Evolutionary conservation across 2,329 filamentous ascomycete species (phyloP), one percentile per base, ranked within the genome.

Genomic region (Penicillium sp.): DNA sequence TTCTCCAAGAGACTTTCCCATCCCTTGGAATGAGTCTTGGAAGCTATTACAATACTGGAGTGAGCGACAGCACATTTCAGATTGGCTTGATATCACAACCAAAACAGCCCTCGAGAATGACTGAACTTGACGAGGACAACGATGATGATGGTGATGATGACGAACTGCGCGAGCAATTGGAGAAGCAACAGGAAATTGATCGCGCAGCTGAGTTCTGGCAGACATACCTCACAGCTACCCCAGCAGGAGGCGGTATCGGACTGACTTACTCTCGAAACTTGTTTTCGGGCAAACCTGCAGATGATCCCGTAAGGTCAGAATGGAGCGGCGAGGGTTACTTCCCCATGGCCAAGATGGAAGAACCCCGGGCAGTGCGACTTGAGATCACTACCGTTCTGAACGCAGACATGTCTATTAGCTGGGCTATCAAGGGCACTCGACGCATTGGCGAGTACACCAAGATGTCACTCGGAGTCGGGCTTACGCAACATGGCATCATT

Each of bases 281-380:
- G 16, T 76, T 76, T 43, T 69, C 66, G 2, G 67, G 70, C 6
- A 66, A 63, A 26, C 51, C 69, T 4, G 58, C 64, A 3, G 65
- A 69, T 42, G 64, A 73, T 12, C 61, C 60, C 15, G 55, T 65
- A 6, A 70, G 63, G 36, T 72, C 72, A 3, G 71, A 74, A 59
- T 76, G 73, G 73, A 75, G 65, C 47, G 64, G 68, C 6, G 72
- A 74, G 41, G 72, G 71, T 5, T 69, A 75, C 53, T 66, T 68
- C 49, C 65, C 70, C 3, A 56, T 70, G 36, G 60, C 65, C 21
- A 57, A 56, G 42, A 61, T 62, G 42, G 62, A 59, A 16, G 65
- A 64, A 39, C 61, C 62, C 6, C 68, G 70, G 12, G 64, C 67
- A 9, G 62, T 75, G 5, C 65, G 71, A 28, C 45, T 76, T 6